Evolutionary conservation across 805 yeast species (phyloP).

Genomic region (Kuraishia capsulata): DNA sequence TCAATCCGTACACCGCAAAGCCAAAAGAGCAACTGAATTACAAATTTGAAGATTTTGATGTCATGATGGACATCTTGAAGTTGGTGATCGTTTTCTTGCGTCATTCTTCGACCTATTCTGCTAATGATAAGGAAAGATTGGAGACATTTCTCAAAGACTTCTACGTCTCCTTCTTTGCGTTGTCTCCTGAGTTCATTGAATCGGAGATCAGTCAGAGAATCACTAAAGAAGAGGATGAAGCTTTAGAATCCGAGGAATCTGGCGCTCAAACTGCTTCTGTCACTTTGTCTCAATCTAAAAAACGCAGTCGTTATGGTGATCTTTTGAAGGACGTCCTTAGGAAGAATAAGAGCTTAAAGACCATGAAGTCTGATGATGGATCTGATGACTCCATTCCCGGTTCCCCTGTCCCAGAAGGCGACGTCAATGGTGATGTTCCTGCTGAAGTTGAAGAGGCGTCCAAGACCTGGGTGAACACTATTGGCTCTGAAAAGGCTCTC

Average conservation of each 20-base stretch:
- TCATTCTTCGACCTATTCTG: constrained; percentile 67
- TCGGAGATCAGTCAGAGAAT: constrained; percentile 24
- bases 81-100: constrained; percentile 59
- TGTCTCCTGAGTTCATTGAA: constrained; percentile 40
- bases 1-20: constrained; percentile 78
- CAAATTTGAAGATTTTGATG: constrained; percentile 52
- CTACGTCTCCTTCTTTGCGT: constrained; percentile 60
- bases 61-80: constrained; percentile 65
- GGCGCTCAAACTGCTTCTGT: constrained; percentile 9
- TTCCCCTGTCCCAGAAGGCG: constrained; percentile 9
- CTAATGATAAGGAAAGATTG: constrained; percentile 70
- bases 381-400: constrained; percentile 6
- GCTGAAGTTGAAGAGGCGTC: constrained; percentile 23
- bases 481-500: constrained; percentile 6
- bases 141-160: constrained; percentile 64
- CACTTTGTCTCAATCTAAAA: constrained; percentile 20
- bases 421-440: constrained; percentile 11
- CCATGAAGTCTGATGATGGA: constrained; percentile 4
- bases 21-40: constrained; percentile 66
- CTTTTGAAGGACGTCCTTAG: constrained; percentile 50
- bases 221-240: constrained; percentile 14
- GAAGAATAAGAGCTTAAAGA: constrained; percentile 34
- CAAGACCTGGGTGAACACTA: constrained; percentile 24
- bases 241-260: constrained; percentile 11
- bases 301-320: constrained; percentile 48